phyloP scores from a whole-genome alignment of 805 yeast genomes.

The Cyberlindnera japonica region DNA sequence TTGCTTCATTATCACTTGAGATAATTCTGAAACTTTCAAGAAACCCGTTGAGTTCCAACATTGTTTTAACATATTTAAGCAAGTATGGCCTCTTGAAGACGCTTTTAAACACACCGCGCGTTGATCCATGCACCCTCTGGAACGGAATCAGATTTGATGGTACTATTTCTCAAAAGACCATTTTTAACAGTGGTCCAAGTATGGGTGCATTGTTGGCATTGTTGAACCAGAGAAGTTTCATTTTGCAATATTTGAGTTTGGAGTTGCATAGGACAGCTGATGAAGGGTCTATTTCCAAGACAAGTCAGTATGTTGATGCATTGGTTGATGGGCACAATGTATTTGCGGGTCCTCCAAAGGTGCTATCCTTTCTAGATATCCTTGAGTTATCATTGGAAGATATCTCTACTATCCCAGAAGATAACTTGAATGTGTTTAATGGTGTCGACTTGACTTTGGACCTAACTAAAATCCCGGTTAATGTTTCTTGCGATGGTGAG shows the following conservation, averaged over 20 bases:
- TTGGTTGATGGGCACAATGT: conserved; percentile 50
- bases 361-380: conserved; percentile 67
- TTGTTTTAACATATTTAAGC: conserved; percentile 52
- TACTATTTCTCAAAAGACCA: conserved; percentile 31
- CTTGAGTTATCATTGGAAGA: conserved; percentile 55
- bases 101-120: conserved; percentile 47
- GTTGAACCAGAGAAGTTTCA: conserved; percentile 53
- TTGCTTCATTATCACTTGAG: conserved; percentile 58
- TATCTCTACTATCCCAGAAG: conserved; percentile 29
- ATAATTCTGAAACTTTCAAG: conserved; percentile 60
- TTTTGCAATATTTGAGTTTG: conserved; percentile 63
- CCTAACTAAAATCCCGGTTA: conserved; percentile 35
- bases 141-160: conserved; percentile 41
- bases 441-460: conserved; percentile 40
- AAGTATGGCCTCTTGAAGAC: conserved; percentile 47
- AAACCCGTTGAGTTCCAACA: conserved; percentile 48
- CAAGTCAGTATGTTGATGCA: conserved; percentile 47
- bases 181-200: conserved; percentile 31
- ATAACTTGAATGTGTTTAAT: conserved; percentile 8
- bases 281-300: conserved; percentile 46
- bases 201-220: conserved; percentile 58
- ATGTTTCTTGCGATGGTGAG: conserved; percentile 26
- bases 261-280: conserved; percentile 61
- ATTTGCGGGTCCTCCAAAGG: conserved; percentile 58
- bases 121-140: conserved; percentile 57